Conservation (phyloP, 2,329 filamentous ascomycete species). For the Alternaria panax region DNA sequence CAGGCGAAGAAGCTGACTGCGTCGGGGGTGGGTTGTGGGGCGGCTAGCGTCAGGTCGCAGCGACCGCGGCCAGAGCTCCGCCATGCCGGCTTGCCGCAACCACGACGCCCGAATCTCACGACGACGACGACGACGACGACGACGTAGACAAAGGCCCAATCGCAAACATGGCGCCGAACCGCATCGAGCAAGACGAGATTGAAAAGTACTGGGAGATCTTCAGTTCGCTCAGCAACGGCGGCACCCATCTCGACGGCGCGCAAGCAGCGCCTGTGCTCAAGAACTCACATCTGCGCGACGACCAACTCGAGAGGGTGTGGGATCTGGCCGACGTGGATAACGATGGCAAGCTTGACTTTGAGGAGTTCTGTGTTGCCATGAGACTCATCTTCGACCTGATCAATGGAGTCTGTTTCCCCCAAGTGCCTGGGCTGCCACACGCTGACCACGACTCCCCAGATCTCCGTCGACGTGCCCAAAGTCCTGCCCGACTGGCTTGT, state of each 20-base stretch:
- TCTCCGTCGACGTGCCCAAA: constrained; percentile 81
- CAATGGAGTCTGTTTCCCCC: constrained; percentile 73
- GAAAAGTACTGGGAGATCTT: constrained; percentile 85
- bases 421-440: not conserved
- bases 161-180: constrained; percentile 53
- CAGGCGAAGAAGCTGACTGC: too few species aligned
- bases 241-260: constrained; percentile 70
- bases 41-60: constrained; percentile 2
- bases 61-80: constrained; percentile 20
- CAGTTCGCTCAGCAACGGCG: constrained; percentile 69
- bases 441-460: constrained; percentile 58
- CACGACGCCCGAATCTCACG: constrained; percentile 2
- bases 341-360: constrained; percentile 97
- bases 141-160: not conserved
- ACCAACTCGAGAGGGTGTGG: constrained; percentile 96
- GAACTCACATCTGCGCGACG: constrained; percentile 74
- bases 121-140: not conserved
- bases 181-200: constrained; percentile 76
- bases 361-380: constrained; percentile 99
- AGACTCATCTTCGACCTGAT: constrained; percentile 95
- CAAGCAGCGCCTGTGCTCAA: constrained; percentile 76
- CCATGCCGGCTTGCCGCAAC: constrained; percentile 21
- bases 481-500: constrained; percentile 94
- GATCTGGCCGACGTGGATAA: constrained; percentile 97
- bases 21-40: not conserved